Base-by-base conservation (phyloP, 176 grass and related monocot genomes). In the Leersia perrieri region DNA sequence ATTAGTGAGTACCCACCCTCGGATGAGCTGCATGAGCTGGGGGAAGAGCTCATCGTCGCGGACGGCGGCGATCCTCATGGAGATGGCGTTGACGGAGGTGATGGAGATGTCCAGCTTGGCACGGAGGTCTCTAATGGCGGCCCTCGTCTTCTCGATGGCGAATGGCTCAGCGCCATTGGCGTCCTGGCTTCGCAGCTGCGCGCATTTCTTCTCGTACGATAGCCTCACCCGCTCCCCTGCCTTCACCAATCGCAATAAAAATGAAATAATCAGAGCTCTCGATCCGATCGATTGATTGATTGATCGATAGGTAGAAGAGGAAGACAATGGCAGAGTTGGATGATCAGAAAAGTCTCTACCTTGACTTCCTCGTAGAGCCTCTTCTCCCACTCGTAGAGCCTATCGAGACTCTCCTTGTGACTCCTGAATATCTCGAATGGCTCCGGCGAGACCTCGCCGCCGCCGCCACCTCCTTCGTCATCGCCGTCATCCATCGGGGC, bases 321-420 rank as follows among this genome's bases (percentile, higher is more conserved):
- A 15, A 30, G 44, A 47, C 1, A 15, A 18, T 47, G 44, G 8
- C 12, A 2, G 42, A 39, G 5, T 27, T 58, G 41, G 51, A 55
- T 45, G 60, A n/a, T n/a, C n/a, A n/a, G n/a, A n/a, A n/a, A n/a
- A 51, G 16, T 49, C 45, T 49, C 45, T 84, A 98, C 95, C 86
- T 84, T 93, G 77, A 98, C 95, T 75, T 98, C 95, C 34, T 98
- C 86, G 63, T 94, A 94, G 36, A 94, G 72, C 71, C 84, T 98
- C 88, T 98, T 98, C 74, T 94, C 95, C 95, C 92, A 98, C 38
- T 77, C 81, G 83, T 94, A 91, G 31, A 98, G 88, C 81, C 92
- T 81, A 67, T 93, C 86, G 45, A 98, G 86, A 74, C 89, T 98
- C 74, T 93, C 80, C 75, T 91, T 90, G 74, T 98, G 95, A 79